Evolutionary conservation across 2,329 filamentous ascomycete genomes (phyloP).

Genomic region (Botrytis fragariae): DNA sequence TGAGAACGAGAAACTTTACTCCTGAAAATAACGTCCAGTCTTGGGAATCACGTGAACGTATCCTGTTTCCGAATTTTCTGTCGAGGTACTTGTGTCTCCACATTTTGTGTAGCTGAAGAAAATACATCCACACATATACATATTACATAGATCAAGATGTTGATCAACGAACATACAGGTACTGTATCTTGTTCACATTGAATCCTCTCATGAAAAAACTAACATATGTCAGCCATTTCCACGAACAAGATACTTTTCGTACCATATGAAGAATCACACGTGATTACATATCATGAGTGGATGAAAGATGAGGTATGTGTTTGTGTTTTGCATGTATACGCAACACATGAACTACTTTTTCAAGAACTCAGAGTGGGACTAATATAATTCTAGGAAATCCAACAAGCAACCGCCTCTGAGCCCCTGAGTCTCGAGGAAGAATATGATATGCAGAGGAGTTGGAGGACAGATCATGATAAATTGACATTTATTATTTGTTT

Average conservation of each 20-base stretch:
- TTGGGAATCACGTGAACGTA: background rate
- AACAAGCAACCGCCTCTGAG: conserved; percentile 82
- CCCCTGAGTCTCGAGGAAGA: conserved; percentile 77
- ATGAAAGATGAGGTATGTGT: conserved; percentile 59
- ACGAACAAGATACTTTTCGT: conserved; percentile 70
- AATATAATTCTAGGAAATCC: conserved; percentile 58
- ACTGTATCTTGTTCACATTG: background rate
- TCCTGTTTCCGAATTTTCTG: background rate
- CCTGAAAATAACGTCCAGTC: no score
- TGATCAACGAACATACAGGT: conserved; percentile 7
- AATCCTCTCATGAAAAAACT: background rate
- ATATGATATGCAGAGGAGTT: conserved; percentile 85
- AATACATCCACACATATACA: background rate
- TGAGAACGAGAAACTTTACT: background rate
- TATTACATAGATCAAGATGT: background rate
- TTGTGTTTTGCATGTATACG: background rate
- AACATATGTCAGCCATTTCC: conserved; percentile 55
- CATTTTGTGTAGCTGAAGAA: background rate
- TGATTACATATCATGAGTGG: conserved; percentile 81
- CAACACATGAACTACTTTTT: background rate
- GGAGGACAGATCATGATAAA: conserved; percentile 80
- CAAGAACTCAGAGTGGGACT: background rate
- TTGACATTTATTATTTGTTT: conserved; percentile 83
- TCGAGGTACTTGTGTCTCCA: background rate
- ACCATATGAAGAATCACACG: conserved; percentile 80